Conservation (phyloP, 345 rosid genomes). For the Linum usitatissimum region DNA sequence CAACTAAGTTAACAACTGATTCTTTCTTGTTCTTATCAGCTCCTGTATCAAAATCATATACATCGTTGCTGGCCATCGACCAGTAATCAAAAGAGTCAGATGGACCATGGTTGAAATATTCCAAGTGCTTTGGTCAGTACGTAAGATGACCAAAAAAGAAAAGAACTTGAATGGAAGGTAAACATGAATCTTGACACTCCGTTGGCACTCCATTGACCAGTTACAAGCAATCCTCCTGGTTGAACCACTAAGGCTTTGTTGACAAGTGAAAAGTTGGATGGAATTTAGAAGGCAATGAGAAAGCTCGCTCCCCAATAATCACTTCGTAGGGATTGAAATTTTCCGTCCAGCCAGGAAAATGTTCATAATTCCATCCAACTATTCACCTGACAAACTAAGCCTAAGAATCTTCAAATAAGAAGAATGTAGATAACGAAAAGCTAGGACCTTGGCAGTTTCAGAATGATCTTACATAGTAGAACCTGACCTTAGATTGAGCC, state of each 20-base stretch:
- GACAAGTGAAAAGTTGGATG: too few species aligned
- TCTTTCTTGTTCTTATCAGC: slow-evolving; percentile 88
- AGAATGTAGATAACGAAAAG: background rate
- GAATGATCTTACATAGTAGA: slow-evolving; percentile 3
- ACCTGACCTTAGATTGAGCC: slow-evolving; percentile 80
- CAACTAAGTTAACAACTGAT: slow-evolving; percentile 69
- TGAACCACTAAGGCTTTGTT: too few species aligned
- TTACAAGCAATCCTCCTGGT: too few species aligned
- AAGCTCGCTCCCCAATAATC: too few species aligned
- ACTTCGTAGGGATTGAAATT: too few species aligned
- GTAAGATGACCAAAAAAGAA: background rate
- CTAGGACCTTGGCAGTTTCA: background rate
- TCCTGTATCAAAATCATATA: slow-evolving; percentile 89
- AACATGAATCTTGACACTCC: background rate
- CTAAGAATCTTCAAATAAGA: background rate
- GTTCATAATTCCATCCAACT: too few species aligned
- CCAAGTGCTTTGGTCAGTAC: background rate
- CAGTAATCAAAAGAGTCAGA: slow-evolving; percentile 11
- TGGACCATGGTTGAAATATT: background rate
- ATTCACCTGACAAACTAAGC: background rate
- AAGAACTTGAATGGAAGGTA: background rate
- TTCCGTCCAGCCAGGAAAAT: too few species aligned
- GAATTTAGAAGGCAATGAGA: too few species aligned
- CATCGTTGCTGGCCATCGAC: slow-evolving; percentile 71
- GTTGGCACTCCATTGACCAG: background rate